These are phyloP conservation scores for Rosa hybrid DNA, from an alignment of 331 rosid species.

Conservation along the genomic window DNA sequence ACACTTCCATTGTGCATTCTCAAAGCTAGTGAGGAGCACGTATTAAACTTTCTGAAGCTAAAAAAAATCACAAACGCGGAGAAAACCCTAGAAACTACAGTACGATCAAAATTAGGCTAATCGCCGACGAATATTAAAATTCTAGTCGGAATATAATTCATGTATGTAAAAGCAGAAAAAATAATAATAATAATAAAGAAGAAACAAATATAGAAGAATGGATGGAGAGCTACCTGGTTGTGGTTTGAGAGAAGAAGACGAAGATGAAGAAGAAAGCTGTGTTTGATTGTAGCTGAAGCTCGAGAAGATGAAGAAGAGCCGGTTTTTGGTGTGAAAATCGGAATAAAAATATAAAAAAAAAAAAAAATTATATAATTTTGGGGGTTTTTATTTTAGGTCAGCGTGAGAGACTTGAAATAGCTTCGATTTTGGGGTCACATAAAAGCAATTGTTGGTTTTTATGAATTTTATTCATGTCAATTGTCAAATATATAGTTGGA, in stretches of 20 bases:
- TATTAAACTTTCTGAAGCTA: neutral
- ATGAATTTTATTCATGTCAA: neutral
- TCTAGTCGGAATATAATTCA: neutral
- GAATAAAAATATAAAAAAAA: neutral
- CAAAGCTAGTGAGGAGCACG: slow-evolving; percentile 5
- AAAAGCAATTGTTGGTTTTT: neutral
- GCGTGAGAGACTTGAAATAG: slow-evolving; percentile 14
- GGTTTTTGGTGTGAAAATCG: slow-evolving; percentile 11
- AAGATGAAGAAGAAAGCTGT: neutral
- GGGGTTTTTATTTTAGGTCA: slow-evolving; percentile 12
- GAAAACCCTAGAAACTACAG: slow-evolving; percentile 30
- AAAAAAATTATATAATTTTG: neutral
- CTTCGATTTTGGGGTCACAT: slow-evolving; percentile 15
- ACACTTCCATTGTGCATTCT: slow-evolving; percentile 6
- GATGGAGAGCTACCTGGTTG: slow-evolving; percentile 13
- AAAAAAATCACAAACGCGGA: neutral
- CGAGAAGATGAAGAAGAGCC: slow-evolving; percentile 21
- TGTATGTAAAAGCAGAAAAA: neutral
- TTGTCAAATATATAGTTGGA: neutral
- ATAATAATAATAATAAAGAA: neutral
- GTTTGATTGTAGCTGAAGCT: slow-evolving; percentile 11
- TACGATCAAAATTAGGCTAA: slow-evolving; percentile 2
- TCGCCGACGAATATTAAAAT: neutral
- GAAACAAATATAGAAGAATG: neutral
- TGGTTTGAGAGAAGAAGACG: slow-evolving; percentile 15